Conservation (phyloP, 352 stramenopile genomes). For the Phytophthora pluvialis region DNA sequence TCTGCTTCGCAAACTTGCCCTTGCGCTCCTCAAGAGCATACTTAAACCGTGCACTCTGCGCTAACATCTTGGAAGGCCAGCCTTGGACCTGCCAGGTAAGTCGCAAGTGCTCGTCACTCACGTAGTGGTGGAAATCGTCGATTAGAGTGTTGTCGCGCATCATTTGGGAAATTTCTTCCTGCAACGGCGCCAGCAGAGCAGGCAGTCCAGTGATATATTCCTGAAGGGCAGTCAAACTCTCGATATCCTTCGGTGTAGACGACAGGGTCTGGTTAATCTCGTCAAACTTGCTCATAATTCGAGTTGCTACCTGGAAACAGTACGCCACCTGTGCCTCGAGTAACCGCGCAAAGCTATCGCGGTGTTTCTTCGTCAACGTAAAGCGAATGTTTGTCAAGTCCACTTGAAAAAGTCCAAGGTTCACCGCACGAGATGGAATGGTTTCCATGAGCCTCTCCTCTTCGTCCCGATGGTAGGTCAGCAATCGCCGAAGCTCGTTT, state of each 20-base stretch:
- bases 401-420: slow-evolving; percentile 80
- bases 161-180: slow-evolving; percentile 84
- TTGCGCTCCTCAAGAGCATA: slow-evolving; percentile 84
- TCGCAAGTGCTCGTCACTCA: slow-evolving; percentile 87
- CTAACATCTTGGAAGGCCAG: slow-evolving; percentile 90
- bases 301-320: slow-evolving; percentile 69
- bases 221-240: slow-evolving; percentile 88
- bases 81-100: slow-evolving; percentile 91
- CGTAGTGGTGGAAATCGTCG: slow-evolving; percentile 84
- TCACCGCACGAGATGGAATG: slow-evolving; percentile 69
- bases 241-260: slow-evolving; percentile 90
- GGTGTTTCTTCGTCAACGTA: slow-evolving; percentile 79
- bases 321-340: slow-evolving; percentile 72
- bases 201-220: slow-evolving; percentile 88
- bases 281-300: slow-evolving; percentile 85
- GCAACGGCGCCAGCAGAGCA: slow-evolving; percentile 68
- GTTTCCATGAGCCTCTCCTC: slow-evolving; percentile 73
- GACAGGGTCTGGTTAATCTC: slow-evolving; percentile 85
- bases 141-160: slow-evolving; percentile 82
- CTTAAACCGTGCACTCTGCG: slow-evolving; percentile 83
- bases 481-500: slow-evolving; percentile 70
- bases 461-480: slow-evolving; percentile 69
- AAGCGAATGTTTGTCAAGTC: slow-evolving; percentile 84
- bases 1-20: slow-evolving; percentile 90
- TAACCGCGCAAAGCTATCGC: slow-evolving; percentile 74